phyloP scores from a whole-genome alignment of 768 basidiomycete species.

The Hericium erinaceus region DNA sequence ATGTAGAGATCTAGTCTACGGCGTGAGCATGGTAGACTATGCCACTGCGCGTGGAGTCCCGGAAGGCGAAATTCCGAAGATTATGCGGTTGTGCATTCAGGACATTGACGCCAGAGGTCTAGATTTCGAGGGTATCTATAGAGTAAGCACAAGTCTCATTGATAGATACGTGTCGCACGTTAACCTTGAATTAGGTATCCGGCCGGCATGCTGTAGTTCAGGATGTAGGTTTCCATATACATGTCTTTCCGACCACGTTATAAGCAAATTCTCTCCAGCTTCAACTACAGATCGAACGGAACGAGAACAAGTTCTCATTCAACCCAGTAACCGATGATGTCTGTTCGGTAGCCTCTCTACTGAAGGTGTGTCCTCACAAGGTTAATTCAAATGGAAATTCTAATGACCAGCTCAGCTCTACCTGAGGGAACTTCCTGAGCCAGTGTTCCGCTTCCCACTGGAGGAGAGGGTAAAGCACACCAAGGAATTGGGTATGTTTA shows the following conservation, averaged over 20 bases:
- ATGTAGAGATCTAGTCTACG: conserved; percentile 85
- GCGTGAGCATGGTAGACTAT: conserved; percentile 81
- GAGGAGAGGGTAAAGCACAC: conserved; percentile 77
- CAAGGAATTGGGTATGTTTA: conserved; percentile 55
- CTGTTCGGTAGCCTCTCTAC: conserved; percentile 71
- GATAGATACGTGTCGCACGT: conserved; percentile 1
- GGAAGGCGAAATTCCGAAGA: conserved; percentile 72
- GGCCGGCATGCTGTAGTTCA: conserved; percentile 82
- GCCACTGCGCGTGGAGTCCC: conserved; percentile 67
- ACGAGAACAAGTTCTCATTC: conserved; percentile 71
- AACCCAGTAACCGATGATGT: conserved; percentile 66
- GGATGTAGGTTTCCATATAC: conserved; percentile 38
- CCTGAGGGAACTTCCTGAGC: conserved; percentile 82
- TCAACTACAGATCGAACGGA: conserved; percentile 79
- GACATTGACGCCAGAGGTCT: conserved; percentile 78
- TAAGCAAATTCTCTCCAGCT: conserved; percentile 35
- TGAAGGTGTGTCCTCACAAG: conserved; percentile 51
- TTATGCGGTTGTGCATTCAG: conserved; percentile 69
- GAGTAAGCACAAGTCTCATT: conserved; percentile 32
- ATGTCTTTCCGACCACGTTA: background rate
- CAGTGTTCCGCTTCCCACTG: conserved; percentile 73
- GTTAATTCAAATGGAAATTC: background rate
- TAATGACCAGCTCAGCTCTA: conserved; percentile 42
- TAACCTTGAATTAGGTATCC: conserved; percentile 44
- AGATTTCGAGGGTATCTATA: conserved; percentile 73